Evolutionary conservation across 2,329 filamentous ascomycete species (phyloP).

Genomic region (Triangularia setosa): DNA sequence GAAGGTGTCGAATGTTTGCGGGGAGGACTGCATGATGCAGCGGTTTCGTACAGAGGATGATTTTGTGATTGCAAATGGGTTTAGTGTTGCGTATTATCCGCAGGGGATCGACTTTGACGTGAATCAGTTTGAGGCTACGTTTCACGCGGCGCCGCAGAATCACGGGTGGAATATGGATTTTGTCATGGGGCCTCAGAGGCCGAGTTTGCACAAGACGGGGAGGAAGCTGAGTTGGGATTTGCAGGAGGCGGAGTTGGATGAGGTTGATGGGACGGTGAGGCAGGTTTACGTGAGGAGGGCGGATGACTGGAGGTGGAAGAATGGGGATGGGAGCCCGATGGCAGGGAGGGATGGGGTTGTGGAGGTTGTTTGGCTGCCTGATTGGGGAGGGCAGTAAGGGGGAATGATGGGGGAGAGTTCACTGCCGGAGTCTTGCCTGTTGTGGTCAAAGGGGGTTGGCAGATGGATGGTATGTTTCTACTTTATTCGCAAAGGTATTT

Average conservation of each 20-base stretch:
- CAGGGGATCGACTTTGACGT: slow-evolving; percentile 40
- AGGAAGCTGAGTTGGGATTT: slow-evolving; percentile 42
- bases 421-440: not conserved
- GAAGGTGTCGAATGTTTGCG: slow-evolving; percentile 56
- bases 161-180: slow-evolving; percentile 34
- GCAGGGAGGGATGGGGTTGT: slow-evolving; percentile 51
- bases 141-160: slow-evolving; percentile 29
- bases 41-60: slow-evolving; percentile 53
- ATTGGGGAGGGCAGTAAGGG: not conserved
- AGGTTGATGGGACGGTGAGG: slow-evolving; percentile 35
- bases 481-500: not conserved
- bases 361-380: slow-evolving; percentile 54
- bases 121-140: slow-evolving; percentile 32
- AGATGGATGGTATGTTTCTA: not conserved
- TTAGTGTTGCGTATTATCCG: slow-evolving; percentile 56
- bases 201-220: slow-evolving; percentile 28
- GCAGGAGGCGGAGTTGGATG: slow-evolving; percentile 45
- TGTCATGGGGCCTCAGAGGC: slow-evolving; percentile 30
- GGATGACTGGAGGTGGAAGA: slow-evolving; percentile 51
- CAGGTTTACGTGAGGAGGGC: slow-evolving; percentile 52
- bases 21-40: slow-evolving; percentile 56
- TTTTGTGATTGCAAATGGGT: slow-evolving; percentile 56
- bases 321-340: slow-evolving; percentile 44
- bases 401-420: not conserved
- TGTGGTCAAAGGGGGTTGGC: too few relatives aligned